Evolutionary conservation across 1,284 basidiomycete genomes (phyloP), one percentile per base, ranked within the genome.

Genomic region (Sporisorium scitamineum): DNA sequence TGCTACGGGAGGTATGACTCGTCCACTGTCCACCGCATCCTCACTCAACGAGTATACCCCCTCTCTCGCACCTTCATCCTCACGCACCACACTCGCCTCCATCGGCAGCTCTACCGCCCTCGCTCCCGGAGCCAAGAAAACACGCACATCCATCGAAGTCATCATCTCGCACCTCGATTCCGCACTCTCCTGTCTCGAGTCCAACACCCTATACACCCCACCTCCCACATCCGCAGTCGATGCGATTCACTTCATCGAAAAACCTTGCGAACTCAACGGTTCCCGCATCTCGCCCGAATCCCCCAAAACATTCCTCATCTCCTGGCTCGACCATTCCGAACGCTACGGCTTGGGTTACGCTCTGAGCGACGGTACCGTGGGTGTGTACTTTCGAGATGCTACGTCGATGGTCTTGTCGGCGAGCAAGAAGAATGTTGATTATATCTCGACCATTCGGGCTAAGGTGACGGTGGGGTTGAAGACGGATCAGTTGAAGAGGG

Each of bases 281-380:
- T 90, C 56, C 83, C 84, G 5, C 81, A 86, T 74, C 11, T 50
- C 58, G 41, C 86, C 92, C 5, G 89, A 89, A 0, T 88, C 91
- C 14, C 93, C 95, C 42, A 89, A 88, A 59, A 92, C 96, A 16
- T 99, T 98, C 86, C 94, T 99, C 77, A 93, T 93, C 2, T 94
- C 93, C 10, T 99, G 96, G 96, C 92, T 98, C 51, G 96, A 99
- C 86, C 97, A 98, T 85, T 95, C 93, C 85, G 94, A 95, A 86
- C 97, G 97, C 87, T 99, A 98, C 86, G 97, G 96, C 11, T 95
- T 98, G 91, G 97, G 95, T 1, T 98, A 98, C 85, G 94, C 94
- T 1, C 88, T 99, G 81, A 95, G 93, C 31, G 95, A 99, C 84
- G 95, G 96, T 4, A 92, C 93, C 2, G 92, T 97, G 29, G 94